A percentile compares a stretch with the other conserved stretches of the same genome.
Evolutionary conservation across 306 rosid species (phyloP).

Genomic region (Cotoneaster glaucophyllus): DNA sequence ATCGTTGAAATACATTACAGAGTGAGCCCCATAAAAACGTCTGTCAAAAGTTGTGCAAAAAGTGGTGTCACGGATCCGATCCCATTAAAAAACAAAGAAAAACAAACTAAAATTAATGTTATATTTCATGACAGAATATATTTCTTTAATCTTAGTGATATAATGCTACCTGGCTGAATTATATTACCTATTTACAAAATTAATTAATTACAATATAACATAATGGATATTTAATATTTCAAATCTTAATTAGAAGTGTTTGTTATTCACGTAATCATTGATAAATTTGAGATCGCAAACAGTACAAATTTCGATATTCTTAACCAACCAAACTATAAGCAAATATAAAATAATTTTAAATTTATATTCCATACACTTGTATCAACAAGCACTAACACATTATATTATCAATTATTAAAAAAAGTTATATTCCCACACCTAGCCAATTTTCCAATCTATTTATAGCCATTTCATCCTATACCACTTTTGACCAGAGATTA

Average conservation of each 20-base stretch:
- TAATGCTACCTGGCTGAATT: too few relatives aligned
- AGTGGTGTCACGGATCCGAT: too few relatives aligned
- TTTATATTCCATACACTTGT: neutral
- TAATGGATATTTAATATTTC: neutral
- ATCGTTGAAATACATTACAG: too few relatives aligned
- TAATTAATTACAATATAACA: neutral
- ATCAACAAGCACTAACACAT: neutral
- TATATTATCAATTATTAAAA: neutral
- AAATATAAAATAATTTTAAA: too few relatives aligned
- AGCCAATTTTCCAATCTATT: constrained; percentile 15
- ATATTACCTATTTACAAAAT: neutral
- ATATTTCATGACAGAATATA: neutral
- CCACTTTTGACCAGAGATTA: constrained; percentile 46
- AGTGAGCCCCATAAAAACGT: too few relatives aligned
- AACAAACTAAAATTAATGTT: neutral
- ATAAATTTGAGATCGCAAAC: neutral
- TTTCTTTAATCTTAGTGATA: neutral
- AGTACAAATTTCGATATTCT: too few relatives aligned
- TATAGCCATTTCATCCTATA: constrained; percentile 45
- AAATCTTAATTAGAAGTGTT: neutral
- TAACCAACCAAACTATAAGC: neutral
- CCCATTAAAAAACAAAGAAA: neutral
- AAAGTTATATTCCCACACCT: constrained; percentile 15
- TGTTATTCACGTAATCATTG: neutral
- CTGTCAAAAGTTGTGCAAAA: too few relatives aligned